Conservation (phyloP, 1,284 basidiomycete species). For the Ustilago vetiveriae region DNA sequence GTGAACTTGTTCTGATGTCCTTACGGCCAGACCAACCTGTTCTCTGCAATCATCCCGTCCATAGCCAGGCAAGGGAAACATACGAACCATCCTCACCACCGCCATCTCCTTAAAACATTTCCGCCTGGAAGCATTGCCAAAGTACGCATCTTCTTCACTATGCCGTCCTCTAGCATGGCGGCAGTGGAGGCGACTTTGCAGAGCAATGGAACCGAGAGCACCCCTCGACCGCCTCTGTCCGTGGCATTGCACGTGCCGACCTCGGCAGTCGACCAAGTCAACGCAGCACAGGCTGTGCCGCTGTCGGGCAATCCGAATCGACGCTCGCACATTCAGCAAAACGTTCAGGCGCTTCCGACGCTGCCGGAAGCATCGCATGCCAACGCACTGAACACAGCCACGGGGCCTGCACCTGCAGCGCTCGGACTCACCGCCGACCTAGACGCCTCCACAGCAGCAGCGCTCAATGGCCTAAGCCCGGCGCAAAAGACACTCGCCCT, state of each 20-base stretch:
- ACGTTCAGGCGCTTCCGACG: conserved; percentile 49
- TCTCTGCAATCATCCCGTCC: too few species aligned
- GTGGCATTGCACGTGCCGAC: conserved; percentile 41
- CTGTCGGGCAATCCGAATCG: conserved; percentile 41
- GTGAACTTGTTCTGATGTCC: too few species aligned
- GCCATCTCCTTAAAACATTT: neutral
- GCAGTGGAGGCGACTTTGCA: conserved; percentile 46
- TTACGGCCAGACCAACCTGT: too few species aligned
- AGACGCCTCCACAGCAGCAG: conserved; percentile 40
- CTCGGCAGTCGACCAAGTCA: conserved; percentile 24
- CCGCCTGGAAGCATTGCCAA: too few species aligned
- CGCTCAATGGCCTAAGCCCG: conserved; percentile 52
- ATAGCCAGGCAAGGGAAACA: neutral
- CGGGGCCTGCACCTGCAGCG: conserved; percentile 50
- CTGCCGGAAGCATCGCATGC: conserved; percentile 61
- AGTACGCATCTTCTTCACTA: conserved; percentile 5
- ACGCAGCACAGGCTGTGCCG: conserved; percentile 20
- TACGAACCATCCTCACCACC: neutral
- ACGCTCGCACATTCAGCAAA: conserved; percentile 44
- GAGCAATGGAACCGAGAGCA: conserved; percentile 12
- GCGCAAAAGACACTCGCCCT: conserved; percentile 36
- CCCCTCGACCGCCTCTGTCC: conserved; percentile 29
- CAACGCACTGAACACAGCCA: conserved; percentile 59
- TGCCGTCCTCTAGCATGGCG: conserved; percentile 48
- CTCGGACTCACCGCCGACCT: conserved; percentile 42